phyloP scores from a whole-genome alignment of 2,329 filamentous ascomycete genomes.

The Pseudocercospora pini-densiflorae region DNA sequence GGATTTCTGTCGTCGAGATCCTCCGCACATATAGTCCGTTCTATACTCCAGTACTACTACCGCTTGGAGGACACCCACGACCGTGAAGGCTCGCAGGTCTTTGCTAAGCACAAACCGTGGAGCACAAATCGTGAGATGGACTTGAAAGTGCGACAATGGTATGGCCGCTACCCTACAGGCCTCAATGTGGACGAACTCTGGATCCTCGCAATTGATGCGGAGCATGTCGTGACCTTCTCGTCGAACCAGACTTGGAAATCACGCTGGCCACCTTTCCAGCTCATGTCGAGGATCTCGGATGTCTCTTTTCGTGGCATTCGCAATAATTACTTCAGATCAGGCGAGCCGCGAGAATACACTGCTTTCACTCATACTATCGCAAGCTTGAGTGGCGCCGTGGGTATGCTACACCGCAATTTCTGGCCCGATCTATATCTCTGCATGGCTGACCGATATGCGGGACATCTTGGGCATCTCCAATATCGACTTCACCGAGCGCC shows the following conservation, averaged over 20 bases:
- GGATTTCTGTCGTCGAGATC: constrained; percentile 45
- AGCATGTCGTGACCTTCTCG: constrained; percentile 49
- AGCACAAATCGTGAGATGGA: constrained; percentile 47
- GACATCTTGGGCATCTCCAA: constrained; percentile 48
- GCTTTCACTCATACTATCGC: constrained; percentile 45
- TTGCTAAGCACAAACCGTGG: constrained; percentile 50
- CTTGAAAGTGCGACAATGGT: constrained; percentile 49
- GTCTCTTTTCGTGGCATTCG: constrained; percentile 48
- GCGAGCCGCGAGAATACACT: constrained; percentile 43
- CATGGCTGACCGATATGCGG: constrained; percentile 48
- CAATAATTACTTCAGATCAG: constrained; percentile 43
- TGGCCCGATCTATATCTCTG: constrained; percentile 49
- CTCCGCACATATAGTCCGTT: constrained; percentile 46
- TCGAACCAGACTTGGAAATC: constrained; percentile 52
- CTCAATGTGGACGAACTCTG: constrained; percentile 51
- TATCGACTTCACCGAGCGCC: constrained; percentile 48
- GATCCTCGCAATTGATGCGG: constrained; percentile 47
- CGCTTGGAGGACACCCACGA: constrained; percentile 49
- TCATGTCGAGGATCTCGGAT: constrained; percentile 46
- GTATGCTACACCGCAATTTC: constrained; percentile 50
- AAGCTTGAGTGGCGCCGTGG: constrained; percentile 46
- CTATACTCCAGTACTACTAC: constrained; percentile 50
- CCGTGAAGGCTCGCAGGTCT: constrained; percentile 47
- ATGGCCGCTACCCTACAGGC: constrained; percentile 47
- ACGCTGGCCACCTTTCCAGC: constrained; percentile 48